These are phyloP conservation scores for Cladosporium halotolerans DNA, from an alignment of 2,329 filamentous ascomycete genomes.

Conservation along the genomic window DNA sequence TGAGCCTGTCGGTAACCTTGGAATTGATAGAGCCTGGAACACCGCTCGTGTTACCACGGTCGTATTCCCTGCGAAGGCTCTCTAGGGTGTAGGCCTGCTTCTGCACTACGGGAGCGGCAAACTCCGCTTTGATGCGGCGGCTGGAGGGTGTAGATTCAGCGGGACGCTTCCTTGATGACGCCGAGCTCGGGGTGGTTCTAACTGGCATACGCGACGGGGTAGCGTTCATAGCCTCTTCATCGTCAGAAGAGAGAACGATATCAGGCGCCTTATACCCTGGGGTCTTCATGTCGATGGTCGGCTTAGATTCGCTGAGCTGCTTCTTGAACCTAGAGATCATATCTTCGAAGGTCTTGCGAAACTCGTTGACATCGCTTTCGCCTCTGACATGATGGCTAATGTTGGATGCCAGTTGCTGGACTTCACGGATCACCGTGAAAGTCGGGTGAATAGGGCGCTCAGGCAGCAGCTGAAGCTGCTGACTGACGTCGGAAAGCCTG, in stretches of 20 bases:
- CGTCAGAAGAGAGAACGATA: constrained; percentile 16
- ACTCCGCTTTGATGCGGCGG: not conserved
- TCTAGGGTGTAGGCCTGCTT: not conserved
- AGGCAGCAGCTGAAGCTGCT: constrained; percentile 53
- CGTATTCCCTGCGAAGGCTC: not conserved
- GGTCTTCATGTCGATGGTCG: constrained; percentile 20
- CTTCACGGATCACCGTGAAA: constrained; percentile 55
- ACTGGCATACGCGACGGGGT: constrained; percentile 9
- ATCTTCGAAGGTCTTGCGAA: constrained; percentile 38
- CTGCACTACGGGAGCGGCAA: not conserved
- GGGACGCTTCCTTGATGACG: constrained; percentile 9
- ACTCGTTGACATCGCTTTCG: constrained; percentile 34
- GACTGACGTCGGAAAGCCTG: constrained; percentile 48
- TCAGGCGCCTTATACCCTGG: constrained; percentile 19
- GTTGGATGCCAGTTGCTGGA: constrained; percentile 51
- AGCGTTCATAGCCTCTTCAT: constrained; percentile 15
- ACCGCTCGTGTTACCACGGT: not conserved
- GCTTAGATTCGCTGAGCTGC: constrained; percentile 28
- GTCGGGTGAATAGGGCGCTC: constrained; percentile 59
- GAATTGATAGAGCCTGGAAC: not conserved
- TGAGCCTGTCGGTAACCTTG: constrained; percentile 17
- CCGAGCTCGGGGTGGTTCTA: not conserved
- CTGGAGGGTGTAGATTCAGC: not conserved
- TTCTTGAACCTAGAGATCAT: constrained; percentile 49
- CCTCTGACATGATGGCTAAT: constrained; percentile 52